phyloP scores from a whole-genome alignment of 1,139 yeast genomes.

The Geotrichum fermentans region DNA sequence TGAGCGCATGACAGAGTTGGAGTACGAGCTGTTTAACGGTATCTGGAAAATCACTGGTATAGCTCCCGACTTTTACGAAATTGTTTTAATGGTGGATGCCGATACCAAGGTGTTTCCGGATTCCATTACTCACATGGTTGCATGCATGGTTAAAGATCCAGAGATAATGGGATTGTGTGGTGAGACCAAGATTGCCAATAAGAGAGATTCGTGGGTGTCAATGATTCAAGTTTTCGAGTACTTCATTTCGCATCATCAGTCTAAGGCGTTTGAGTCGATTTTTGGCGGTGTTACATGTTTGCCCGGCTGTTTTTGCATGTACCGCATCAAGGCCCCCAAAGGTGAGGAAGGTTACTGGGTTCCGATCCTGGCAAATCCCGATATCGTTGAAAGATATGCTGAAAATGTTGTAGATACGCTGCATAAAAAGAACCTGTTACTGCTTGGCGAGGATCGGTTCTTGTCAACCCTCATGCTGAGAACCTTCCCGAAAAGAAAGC shows the following conservation, averaged over 20 bases:
- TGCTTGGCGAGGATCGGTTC: conserved; percentile 38
- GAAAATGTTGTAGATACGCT: conserved; percentile 34
- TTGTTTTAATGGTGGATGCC: conserved; percentile 38
- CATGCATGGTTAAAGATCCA: conserved; percentile 32
- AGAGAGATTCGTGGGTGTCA: conserved; percentile 35
- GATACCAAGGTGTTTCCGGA: conserved; percentile 36
- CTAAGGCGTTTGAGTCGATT: conserved; percentile 37
- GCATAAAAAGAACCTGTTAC: conserved; percentile 35
- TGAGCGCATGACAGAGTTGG: conserved; percentile 36
- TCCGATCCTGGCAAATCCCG: conserved; percentile 45
- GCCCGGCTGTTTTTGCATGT: conserved; percentile 40
- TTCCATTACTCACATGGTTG: conserved; percentile 34
- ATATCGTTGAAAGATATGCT: conserved; percentile 35
- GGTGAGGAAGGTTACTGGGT: conserved; percentile 59
- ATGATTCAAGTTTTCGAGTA: conserved; percentile 39
- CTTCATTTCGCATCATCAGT: conserved; percentile 37
- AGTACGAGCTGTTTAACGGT: conserved; percentile 35
- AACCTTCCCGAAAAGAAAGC: conserved; percentile 35
- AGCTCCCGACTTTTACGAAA: conserved; percentile 34
- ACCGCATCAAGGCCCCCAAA: conserved; percentile 49
- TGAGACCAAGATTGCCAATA: conserved; percentile 36
- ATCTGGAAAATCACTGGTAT: conserved; percentile 33
- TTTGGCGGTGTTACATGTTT: conserved; percentile 39
- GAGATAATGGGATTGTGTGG: conserved; percentile 37
- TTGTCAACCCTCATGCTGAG: conserved; percentile 35